Conservation (phyloP, 2,329 filamentous ascomycete species). For the Colletotrichum magnum region DNA sequence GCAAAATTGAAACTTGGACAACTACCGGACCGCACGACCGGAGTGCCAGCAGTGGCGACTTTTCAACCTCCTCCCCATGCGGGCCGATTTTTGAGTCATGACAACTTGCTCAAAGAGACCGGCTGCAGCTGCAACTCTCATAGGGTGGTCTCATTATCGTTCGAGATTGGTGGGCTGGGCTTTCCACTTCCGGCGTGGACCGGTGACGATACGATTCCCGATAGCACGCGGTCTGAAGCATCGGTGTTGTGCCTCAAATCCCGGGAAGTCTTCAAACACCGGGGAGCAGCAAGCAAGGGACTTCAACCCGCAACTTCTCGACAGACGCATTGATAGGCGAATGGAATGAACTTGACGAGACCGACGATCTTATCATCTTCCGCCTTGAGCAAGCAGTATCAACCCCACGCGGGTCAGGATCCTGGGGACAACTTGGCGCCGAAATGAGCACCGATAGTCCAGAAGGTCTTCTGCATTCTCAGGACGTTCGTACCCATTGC, state of each 20-base stretch:
- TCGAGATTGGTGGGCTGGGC: neutral
- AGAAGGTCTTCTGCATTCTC: neutral
- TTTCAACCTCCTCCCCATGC: constrained; percentile 13
- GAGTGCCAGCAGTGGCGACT: constrained; percentile 2
- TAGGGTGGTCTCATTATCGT: constrained; percentile 14
- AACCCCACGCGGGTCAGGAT: neutral
- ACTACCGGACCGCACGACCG: neutral
- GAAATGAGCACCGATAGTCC: neutral
- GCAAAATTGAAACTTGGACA: neutral
- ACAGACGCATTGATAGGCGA: neutral
- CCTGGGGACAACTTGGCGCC: neutral
- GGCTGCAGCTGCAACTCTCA: neutral
- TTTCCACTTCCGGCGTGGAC: constrained; percentile 2
- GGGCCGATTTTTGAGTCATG: constrained; percentile 11
- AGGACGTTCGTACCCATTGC: neutral
- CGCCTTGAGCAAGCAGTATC: neutral
- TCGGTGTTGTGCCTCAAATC: constrained; percentile 37
- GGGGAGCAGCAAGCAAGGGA: neutral
- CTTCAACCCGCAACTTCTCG: neutral
- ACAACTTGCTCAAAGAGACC: neutral
- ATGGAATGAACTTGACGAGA: neutral
- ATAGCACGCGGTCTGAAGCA: constrained; percentile 1
- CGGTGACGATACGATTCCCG: neutral
- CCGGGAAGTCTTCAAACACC: constrained; percentile 43
- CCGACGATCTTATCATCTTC: neutral